phyloP scores from a whole-genome alignment of 352 stramenopile species.

The Phytophthora multivora region DNA sequence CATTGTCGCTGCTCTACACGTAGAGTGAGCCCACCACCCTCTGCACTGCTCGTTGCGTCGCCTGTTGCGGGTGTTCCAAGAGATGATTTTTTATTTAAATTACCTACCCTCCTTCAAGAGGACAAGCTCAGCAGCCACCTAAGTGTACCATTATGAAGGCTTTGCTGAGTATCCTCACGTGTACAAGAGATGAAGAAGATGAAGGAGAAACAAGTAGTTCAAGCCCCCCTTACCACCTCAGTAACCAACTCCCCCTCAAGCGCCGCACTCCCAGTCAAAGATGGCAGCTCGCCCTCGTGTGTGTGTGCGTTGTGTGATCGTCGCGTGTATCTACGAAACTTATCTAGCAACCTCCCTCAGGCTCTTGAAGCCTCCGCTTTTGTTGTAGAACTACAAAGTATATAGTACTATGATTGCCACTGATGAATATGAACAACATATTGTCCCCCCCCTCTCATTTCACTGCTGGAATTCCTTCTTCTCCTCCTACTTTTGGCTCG shows the following conservation, averaged over 20 bases:
- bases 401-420: slow-evolving; percentile 47
- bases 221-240: slow-evolving; percentile 20
- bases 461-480: neutral
- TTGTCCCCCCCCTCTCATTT: slow-evolving; percentile 10
- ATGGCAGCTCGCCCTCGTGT: slow-evolving; percentile 6
- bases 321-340: slow-evolving; percentile 36
- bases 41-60: slow-evolving; percentile 23
- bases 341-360: slow-evolving; percentile 22
- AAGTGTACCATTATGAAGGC: slow-evolving; percentile 51
- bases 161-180: slow-evolving; percentile 8
- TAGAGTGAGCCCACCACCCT: slow-evolving; percentile 11
- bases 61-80: slow-evolving; percentile 21
- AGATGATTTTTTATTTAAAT: slow-evolving; percentile 39
- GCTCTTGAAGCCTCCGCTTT: slow-evolving; percentile 19
- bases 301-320: slow-evolving; percentile 28
- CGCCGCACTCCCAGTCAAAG: slow-evolving; percentile 13
- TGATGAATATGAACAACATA: slow-evolving; percentile 44
- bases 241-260: slow-evolving; percentile 12
- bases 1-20: neutral
- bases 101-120: slow-evolving; percentile 25
- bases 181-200: slow-evolving; percentile 45
- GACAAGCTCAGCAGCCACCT: slow-evolving; percentile 7
- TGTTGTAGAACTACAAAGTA: slow-evolving; percentile 63
- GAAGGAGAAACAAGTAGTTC: slow-evolving; percentile 33
- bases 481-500: neutral